Evolutionary conservation across 345 rosid genomes (phyloP), one percentile per base, ranked within the genome.

Genomic region (Boechera divaricarpa): DNA sequence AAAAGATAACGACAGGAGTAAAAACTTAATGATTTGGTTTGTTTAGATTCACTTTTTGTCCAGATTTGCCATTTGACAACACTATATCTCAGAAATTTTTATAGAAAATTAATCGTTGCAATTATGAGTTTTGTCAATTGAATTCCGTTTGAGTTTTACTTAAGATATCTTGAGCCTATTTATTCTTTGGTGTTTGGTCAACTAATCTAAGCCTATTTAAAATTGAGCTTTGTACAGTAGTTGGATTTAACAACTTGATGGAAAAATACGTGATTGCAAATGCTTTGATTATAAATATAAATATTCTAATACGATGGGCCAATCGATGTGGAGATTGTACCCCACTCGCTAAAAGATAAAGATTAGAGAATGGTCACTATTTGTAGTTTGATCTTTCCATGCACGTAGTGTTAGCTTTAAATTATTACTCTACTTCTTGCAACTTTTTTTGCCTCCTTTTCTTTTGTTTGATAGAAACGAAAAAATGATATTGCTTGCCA

Each of bases 351-450:
- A 52, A 58, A 59, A 36, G 74, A 45, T 8, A 63, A 70, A 71
- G 29, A 67, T 72, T 67, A 79, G 78, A 35, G 70, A 79, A 67
- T 61, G 70, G 82, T 79, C 82, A 44, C 52, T 73, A 16, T 67
- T 66, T 33, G 74, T 49, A 66, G 72, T 73, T 45, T 67, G 74
- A 73, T 73, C 36, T 73, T 79, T 79, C 74, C 82, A 79, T 79
- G 82, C 82, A 79, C 82, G 82, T 73, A 73, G 81, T 76, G 73
- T 60, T 67, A 58, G 42, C 63, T 73, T 67, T 47, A 67, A n/a
- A 67, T 73, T 60, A 59, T 79, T 67, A 73, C 74, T 67, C 75
- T 63, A 54, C 0, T 59, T 41, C 5, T 35, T 26, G 10, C 64
- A 52, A 73, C 72, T 32, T 65, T 65, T 52, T 49, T 39, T 51